A percentile compares a stretch with the other conserved stretches of the same genome.
These are phyloP conservation scores for Senecio squalidus DNA, from an alignment of 140 eudicot genomes.

Conservation along the genomic window DNA sequence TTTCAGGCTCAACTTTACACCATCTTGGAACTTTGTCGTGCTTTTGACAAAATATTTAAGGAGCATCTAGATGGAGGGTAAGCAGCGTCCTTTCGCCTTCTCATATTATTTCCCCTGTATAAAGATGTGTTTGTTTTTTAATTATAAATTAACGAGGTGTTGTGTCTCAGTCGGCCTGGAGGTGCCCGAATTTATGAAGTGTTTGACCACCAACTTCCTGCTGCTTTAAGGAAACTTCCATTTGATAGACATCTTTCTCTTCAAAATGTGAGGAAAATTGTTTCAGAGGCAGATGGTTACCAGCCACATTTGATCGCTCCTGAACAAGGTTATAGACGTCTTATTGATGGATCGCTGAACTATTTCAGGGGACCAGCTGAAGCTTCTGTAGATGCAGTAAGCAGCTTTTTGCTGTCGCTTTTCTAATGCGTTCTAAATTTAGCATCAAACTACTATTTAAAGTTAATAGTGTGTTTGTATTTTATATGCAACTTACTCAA, in stretches of 20 bases:
- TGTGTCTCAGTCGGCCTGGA: conserved; percentile 48
- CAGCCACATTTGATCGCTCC: conserved; percentile 73
- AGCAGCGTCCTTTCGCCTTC: neutral
- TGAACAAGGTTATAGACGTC: conserved; percentile 65
- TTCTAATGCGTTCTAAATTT: neutral
- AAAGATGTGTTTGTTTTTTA: neutral
- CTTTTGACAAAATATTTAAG: conserved; percentile 56
- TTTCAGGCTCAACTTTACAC: conserved; percentile 65
- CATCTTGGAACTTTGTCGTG: conserved; percentile 69
- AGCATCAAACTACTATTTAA: neutral
- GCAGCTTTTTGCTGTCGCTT: conserved; percentile 1
- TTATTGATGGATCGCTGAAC: conserved; percentile 42
- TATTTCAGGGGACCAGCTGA: conserved; percentile 57
- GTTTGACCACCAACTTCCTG: conserved; percentile 63
- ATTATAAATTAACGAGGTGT: neutral
- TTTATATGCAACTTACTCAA: conserved; percentile 11
- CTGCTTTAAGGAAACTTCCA: conserved; percentile 52
- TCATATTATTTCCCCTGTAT: too few relatives aligned
- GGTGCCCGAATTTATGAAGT: conserved; percentile 57
- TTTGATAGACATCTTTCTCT: conserved; percentile 57
- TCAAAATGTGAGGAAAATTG: conserved; percentile 52
- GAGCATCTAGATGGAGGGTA: conserved; percentile 83
- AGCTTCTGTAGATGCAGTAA: conserved; percentile 63
- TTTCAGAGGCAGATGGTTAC: conserved; percentile 69
- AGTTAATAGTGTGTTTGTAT: neutral